Base-by-base conservation (phyloP, 257 asterid genomes). In the Plantago elongata region DNA sequence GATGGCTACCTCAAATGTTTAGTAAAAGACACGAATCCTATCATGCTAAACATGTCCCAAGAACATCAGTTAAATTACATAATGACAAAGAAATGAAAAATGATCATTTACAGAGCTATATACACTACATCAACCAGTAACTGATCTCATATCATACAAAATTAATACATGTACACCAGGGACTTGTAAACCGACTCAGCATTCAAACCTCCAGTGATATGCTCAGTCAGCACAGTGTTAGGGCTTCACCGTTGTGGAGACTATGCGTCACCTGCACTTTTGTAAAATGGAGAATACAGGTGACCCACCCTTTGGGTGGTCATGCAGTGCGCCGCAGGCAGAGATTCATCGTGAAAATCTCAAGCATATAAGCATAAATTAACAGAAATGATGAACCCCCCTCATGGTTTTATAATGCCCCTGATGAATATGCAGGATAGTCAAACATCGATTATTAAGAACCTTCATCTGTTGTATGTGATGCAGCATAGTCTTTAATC, bases 401-500 rank as follows among this genome's bases (percentile, higher is more conserved):
- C 69, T 47, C 71, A 47, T 51, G 63, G 18, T 61, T 49, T 58
- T 55, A 59, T 12, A 52, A 45, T 46, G 57, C 17, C 11, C 16
- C 60, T 63, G 46, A 37, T 57, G 40, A 34, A 34, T 34, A 34
- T 34, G 5, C 40, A 34, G 40, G 0, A 4, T 34, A 34, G 7
- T 34, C 27, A 38, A 55, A 67, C 47, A 59, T 27, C 45, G 47
- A 54, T 51, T 9, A 34, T 17, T 45, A 45, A 13, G 38, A 37
- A 56, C 29, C 45, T 79, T 77, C 69, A 61, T 72, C 83, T 64
- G 75, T 71, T 62, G 60, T 58, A 62, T 77, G 75, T 45, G 89
- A 5, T 34, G 76, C 72, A 44, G 84, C 92, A 66, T 70, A 93
- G 61, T 81, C 94, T 71, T 67, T 72, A 13, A 93, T 89, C 94